These are phyloP conservation scores for Saturnispora galanensis DNA, from an alignment of 805 yeast genomes.

Conservation along the genomic window DNA sequence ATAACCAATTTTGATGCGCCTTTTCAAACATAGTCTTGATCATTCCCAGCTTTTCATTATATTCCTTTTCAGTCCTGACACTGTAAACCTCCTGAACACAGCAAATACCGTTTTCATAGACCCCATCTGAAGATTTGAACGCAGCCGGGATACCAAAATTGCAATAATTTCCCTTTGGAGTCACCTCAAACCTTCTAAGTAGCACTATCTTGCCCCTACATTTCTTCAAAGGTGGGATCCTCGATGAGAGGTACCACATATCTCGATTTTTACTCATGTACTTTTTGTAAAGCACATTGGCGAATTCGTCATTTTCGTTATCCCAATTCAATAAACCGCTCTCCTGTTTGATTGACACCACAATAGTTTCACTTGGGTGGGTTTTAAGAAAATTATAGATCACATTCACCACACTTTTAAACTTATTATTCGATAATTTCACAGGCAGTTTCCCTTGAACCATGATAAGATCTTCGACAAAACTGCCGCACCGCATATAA, in stretches of 20 bases:
- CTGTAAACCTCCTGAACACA: conserved; percentile 73
- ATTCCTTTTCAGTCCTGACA: conserved; percentile 40
- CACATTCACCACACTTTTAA: conserved; percentile 43
- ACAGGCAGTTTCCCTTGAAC: conserved; percentile 75
- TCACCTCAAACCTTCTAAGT: conserved; percentile 64
- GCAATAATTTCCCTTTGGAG: conserved; percentile 29
- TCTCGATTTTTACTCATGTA: conserved; percentile 41
- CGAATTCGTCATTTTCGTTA: conserved; percentile 53
- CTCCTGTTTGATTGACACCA: conserved; percentile 66
- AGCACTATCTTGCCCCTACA: conserved; percentile 57
- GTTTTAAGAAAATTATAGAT: conserved; percentile 46
- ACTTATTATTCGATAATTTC: conserved; percentile 42
- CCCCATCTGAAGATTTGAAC: conserved; percentile 58
- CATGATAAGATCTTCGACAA: conserved; percentile 46
- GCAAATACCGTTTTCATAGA: conserved; percentile 52
- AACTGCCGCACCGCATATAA: conserved; percentile 33
- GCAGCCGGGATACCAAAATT: conserved; percentile 60
- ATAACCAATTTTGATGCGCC: conserved; percentile 31
- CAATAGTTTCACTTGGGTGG: conserved; percentile 49
- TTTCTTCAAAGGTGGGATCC: conserved; percentile 50
- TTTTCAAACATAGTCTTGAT: conserved; percentile 45
- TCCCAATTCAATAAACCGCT: conserved; percentile 56
- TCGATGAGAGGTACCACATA: conserved; percentile 50
- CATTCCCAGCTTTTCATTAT: conserved; percentile 45
- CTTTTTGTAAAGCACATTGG: conserved; percentile 47